These are phyloP conservation scores for Saccharomyces pastorianus DNA, from an alignment of 1,139 yeast species.

Conservation along the genomic window DNA sequence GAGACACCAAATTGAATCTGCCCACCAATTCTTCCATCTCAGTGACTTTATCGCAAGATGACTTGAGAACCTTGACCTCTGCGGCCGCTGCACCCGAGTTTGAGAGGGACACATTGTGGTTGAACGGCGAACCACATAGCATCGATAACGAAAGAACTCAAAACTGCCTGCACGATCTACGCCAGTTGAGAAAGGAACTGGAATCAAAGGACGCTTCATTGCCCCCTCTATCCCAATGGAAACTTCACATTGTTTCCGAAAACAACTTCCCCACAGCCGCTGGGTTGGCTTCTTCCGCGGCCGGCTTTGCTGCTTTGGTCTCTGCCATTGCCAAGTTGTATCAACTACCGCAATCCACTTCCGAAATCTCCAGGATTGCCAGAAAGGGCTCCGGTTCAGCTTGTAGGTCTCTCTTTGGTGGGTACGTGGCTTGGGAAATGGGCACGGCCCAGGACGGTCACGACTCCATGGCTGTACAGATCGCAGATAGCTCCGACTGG, in stretches of 20 bases:
- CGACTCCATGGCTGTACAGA: slow-evolving; percentile 88
- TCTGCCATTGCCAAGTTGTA: slow-evolving; percentile 76
- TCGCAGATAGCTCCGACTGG: slow-evolving; percentile 84
- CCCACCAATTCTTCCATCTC: slow-evolving; percentile 96
- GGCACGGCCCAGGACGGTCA: slow-evolving; percentile 64
- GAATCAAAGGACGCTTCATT: slow-evolving; percentile 44
- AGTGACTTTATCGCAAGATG: slow-evolving; percentile 84
- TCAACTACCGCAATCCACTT: slow-evolving; percentile 68
- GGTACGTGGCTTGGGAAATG: slow-evolving; percentile 99
- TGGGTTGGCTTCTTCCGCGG: slow-evolving; percentile 95
- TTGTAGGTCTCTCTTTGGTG: slow-evolving; percentile 92
- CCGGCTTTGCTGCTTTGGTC: slow-evolving; percentile 95
- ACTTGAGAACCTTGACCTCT: slow-evolving; percentile 83
- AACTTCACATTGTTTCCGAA: slow-evolving; percentile 78
- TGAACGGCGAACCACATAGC: slow-evolving; percentile 70
- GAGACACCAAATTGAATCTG: slow-evolving; percentile 76
- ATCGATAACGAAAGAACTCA: slow-evolving; percentile 62
- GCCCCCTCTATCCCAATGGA: slow-evolving; percentile 56
- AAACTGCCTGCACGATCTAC: slow-evolving; percentile 72
- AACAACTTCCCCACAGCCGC: slow-evolving; percentile 99
- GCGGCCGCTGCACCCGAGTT: slow-evolving; percentile 61
- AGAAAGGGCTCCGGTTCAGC: slow-evolving; percentile 99
- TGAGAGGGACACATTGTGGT: slow-evolving; percentile 62
- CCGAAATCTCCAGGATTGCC: slow-evolving; percentile 86
- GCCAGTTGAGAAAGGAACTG: slow-evolving; percentile 51